These are phyloP conservation scores for Skeletonema grethae DNA, from an alignment of 108 stramenopile species.

Conservation along the genomic window DNA sequence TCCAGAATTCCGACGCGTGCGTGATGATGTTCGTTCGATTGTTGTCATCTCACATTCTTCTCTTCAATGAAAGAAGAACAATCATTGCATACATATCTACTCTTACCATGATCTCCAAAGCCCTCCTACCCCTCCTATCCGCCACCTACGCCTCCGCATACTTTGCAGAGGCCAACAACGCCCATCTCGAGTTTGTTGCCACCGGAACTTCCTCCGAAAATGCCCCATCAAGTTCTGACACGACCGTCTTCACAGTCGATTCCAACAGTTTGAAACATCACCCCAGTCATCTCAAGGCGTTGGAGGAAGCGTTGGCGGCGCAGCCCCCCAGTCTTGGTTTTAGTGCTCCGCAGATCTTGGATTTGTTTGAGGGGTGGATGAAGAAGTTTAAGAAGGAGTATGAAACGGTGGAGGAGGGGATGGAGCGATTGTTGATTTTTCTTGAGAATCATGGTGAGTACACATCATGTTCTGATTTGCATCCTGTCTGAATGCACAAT, in stretches of 20 bases:
- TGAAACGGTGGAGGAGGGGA: conserved; percentile 47
- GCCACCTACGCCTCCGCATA: conserved; percentile 9
- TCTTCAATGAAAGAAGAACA: not conserved
- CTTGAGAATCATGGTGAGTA: conserved; percentile 81
- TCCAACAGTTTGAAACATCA: not conserved
- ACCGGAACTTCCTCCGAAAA: not conserved
- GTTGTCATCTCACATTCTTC: not conserved
- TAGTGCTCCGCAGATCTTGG: conserved; percentile 16
- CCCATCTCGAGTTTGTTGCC: conserved; percentile 24
- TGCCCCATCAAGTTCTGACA: not conserved
- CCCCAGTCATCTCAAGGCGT: not conserved
- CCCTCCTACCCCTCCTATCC: conserved; percentile 4
- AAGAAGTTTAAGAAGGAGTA: conserved; percentile 61
- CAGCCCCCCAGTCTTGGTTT: not conserved
- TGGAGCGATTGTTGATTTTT: conserved; percentile 61
- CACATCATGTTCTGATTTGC: not conserved
- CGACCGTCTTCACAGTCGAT: not conserved
- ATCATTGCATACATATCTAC: not conserved
- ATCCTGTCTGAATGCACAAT: not conserved
- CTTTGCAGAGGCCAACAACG: conserved; percentile 24
- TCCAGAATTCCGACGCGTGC: not conserved
- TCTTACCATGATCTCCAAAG: not conserved
- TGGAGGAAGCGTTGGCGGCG: conserved; percentile 2
- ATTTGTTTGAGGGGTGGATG: conserved; percentile 57
- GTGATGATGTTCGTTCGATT: not conserved